Evolutionary conservation across 2,329 filamentous ascomycete genomes (phyloP).

Genomic region (Colletotrichum sp.): DNA sequence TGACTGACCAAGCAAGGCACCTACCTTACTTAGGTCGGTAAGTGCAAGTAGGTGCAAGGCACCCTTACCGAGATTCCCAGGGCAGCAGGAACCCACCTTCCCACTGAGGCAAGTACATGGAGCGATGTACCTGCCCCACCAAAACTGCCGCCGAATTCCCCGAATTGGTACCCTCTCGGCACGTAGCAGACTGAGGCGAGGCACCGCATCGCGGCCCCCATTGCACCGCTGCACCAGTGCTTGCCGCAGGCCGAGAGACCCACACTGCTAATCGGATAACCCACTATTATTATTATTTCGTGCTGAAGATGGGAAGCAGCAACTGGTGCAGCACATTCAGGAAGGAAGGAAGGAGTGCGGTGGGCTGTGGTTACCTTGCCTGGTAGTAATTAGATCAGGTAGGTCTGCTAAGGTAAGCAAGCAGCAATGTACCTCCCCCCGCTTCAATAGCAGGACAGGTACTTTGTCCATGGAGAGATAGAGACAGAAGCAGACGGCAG

Average conservation of each 20-base stretch:
- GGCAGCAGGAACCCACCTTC: not conserved
- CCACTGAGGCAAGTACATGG: not conserved
- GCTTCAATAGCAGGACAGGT: not conserved
- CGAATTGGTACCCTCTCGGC: not conserved
- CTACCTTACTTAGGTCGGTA: not conserved
- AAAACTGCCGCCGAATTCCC: not conserved
- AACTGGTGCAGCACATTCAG: not conserved
- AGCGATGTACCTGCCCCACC: not conserved
- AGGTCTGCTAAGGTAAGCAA: not conserved
- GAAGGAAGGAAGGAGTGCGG: not conserved
- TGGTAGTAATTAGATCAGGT: not conserved
- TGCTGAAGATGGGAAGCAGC: not conserved
- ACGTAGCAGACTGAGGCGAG: not conserved
- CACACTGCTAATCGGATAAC: not conserved
- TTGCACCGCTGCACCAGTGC: not conserved
- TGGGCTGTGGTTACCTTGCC: not conserved
- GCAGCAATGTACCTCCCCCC: not conserved
- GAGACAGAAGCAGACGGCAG: not conserved
- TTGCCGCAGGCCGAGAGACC: not conserved
- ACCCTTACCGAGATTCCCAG: not conserved
- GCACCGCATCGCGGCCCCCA: not conserved
- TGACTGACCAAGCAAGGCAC: not conserved
- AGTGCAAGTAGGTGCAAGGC: not conserved
- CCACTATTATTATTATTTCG: not conserved
- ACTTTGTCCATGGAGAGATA: not conserved